Base-by-base conservation (phyloP, 352 stramenopile species). In the Phytophthora sp. region DNA sequence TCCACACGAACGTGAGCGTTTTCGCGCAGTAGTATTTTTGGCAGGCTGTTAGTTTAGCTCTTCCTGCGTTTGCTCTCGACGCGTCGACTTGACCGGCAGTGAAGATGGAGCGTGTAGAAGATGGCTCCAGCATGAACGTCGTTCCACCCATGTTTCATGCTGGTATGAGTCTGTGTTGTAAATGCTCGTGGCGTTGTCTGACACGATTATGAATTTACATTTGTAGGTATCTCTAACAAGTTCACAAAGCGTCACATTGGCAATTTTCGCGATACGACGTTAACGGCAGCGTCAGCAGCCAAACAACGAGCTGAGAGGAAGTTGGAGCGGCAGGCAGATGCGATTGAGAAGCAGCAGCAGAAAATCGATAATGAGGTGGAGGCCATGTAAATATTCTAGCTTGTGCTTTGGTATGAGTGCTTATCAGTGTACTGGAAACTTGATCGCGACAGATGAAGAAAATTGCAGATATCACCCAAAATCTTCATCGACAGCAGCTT, bases 361-460 rank as follows among this genome's bases (percentile, higher is more conserved):
- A 93, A 92, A 61, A 89, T 95, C 53, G 79, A 92, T 50, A 63
- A 31, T 27, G 82, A 95, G 74, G 86, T 92, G 30, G 15, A 44
- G 20, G 32, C 15, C 6, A n/a, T n/a, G n/a, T n/a, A n/a, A n/a
- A n/a, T n/a, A n/a, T n/a, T n/a, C n/a, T n/a, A n/a, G n/a, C n/a
- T n/a, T n/a, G n/a, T n/a, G n/a, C n/a, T n/a, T n/a, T n/a, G n/a
- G n/a, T n/a, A n/a, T n/a, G n/a, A n/a, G n/a, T n/a, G n/a, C n/a
- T n/a, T n/a, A n/a, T n/a, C n/a, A n/a, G n/a, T n/a, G n/a, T n/a
- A n/a, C n/a, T n/a, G n/a, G n/a, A n/a, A n/a, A n/a, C n/a, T n/a
- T n/a, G n/a, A n/a, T n/a, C n/a, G n/a, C n/a, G n/a, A 15, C 42
- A 94, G 82, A 91, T 94, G 77, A 80, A 80, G 50, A 92, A 91